These are phyloP conservation scores for Rhododendron vialii DNA, from an alignment of 148 eudicot species.

Conservation along the genomic window DNA sequence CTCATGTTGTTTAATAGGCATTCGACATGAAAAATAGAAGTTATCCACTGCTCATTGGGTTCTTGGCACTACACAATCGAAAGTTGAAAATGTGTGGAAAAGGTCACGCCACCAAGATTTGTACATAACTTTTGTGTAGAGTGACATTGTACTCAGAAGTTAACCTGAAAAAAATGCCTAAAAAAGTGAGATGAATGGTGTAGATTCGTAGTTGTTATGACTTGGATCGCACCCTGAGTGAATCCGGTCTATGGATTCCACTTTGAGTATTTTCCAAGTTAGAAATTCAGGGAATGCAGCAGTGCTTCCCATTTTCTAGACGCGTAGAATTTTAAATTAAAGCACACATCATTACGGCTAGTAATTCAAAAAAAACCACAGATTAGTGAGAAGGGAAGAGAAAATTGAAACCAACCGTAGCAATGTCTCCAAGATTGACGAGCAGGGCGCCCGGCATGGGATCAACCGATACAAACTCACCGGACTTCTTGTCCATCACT, in stretches of 20 bases:
- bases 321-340: neutral
- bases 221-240: neutral
- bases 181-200: neutral
- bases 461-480: slow-evolving; percentile 42
- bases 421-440: slow-evolving; percentile 65
- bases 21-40: neutral
- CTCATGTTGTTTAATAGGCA: neutral
- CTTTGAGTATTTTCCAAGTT: neutral
- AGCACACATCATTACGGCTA: neutral
- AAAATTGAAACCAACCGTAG: slow-evolving; percentile 31
- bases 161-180: neutral
- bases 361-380: neutral
- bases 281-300: neutral
- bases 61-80: neutral
- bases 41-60: neutral
- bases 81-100: neutral
- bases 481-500: slow-evolving; percentile 44
- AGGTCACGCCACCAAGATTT: neutral
- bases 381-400: neutral
- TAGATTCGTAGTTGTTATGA: neutral
- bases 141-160: neutral
- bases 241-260: neutral
- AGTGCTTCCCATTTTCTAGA: neutral
- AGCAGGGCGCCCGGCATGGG: slow-evolving; percentile 54
- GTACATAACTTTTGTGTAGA: neutral